Evolutionary conservation across 345 rosid species (phyloP), one percentile per base, ranked within the genome.

Genomic region (Noccaea bulbosa): DNA sequence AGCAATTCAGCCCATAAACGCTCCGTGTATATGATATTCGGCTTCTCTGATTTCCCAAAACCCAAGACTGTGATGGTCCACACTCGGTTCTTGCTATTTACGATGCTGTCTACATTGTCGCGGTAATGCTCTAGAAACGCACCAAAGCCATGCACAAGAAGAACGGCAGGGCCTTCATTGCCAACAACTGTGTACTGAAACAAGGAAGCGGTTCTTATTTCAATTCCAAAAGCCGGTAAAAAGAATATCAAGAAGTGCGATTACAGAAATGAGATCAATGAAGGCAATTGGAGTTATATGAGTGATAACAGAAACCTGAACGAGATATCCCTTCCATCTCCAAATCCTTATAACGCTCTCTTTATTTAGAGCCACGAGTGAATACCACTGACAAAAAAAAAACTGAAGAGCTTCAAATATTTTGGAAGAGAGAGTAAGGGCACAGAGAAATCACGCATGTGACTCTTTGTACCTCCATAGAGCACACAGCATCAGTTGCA

Each of bases 91-190:
- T 85, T 84, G 17, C 74, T 65, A 46, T 83, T 76, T 47, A 88
- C 85, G 47, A 93, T 77, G 51, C 47, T 76, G 56, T 32, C 51
- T 61, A 90, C 74, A 51, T 93, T 90, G 73, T 90, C 91, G 1
- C 95, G 90, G 69, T 83, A 93, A 65, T 93, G 97, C 83, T 90
- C 95, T 62, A 87, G 69, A 78, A 90, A 93, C 39, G 98, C 97
- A 73, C 97, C 98, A 87, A 93, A 93, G 61, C 98, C 97, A 81
- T 93, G 97, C 61, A 93, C 96, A 41, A 90, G 88, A 59, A 93
- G 87, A 70, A 77, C 73, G 2, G 93, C 82, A 65, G 96, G 96
- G 63, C 96, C 96, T 78, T 72, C 70, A 47, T 72, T 47, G 22
- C 96, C 98, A 75, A 46, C 81, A 53, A 78, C 76, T 27, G 87